Conservation (phyloP, 1,284 basidiomycete genomes). For the Tilletia caries region DNA sequence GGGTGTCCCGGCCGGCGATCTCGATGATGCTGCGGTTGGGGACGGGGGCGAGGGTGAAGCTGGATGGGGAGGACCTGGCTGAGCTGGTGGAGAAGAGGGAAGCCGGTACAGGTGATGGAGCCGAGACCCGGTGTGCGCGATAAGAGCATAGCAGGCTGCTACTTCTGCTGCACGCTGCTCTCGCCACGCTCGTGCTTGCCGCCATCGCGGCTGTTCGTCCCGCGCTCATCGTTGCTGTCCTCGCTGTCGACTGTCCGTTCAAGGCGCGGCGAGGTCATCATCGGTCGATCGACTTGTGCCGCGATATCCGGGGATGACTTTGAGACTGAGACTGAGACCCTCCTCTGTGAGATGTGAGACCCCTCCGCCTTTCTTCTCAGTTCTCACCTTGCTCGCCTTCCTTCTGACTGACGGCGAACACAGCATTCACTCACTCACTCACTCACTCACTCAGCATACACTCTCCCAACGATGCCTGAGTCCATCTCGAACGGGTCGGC, state of each 20-base stretch:
- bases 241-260: too few species aligned
- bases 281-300: neutral
- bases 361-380: neutral
- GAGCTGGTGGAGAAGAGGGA: too few species aligned
- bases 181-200: neutral
- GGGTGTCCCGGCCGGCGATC: slow-evolving; percentile 74
- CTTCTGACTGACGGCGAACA: neutral
- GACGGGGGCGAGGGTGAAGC: slow-evolving; percentile 21
- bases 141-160: neutral
- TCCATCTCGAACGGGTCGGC: slow-evolving; percentile 8
- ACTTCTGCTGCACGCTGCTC: neutral
- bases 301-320: neutral
- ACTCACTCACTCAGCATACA: neutral
- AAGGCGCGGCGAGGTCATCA: too few species aligned
- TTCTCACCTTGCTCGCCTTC: slow-evolving; percentile 3
- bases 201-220: too few species aligned
- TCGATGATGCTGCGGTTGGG: slow-evolving; percentile 61
- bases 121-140: too few species aligned
- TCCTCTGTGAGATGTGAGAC: too few species aligned
- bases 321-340: neutral
- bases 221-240: too few species aligned
- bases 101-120: too few species aligned
- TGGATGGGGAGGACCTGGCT: neutral
- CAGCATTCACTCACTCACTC: neutral
- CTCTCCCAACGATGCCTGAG: neutral